Base-by-base conservation (phyloP, 78 protist genomes). In the Speleostelium caveatum region DNA sequence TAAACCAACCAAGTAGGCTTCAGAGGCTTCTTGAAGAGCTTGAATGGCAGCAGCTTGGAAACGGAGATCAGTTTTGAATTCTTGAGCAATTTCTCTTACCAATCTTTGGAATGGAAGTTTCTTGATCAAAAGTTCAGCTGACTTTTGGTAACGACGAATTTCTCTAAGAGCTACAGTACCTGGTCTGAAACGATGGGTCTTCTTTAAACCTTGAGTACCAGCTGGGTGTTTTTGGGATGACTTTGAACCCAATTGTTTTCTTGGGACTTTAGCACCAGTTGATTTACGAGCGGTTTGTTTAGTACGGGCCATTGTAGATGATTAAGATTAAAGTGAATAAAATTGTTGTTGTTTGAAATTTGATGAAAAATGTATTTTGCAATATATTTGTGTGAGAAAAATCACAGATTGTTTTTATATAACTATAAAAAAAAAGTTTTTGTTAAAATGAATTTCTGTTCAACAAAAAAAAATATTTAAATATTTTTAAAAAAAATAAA, bases 11-110 rank as follows among this genome's bases (percentile, higher is more conserved):
- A 98, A 78, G 96, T 96, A 97, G 7, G 96, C 88, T 87, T 98
- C 99, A 14, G 98, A 78, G 49, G 98, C 98, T 69, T 96, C 98
- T 75, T 98, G 99, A 33, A 98, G 96, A 7, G 99, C 99, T 59
- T 59, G 83, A 58, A 98, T 65, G 58, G 99, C 99, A 32, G 94
- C 73, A 21, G 95, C 61, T 92, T 95, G 98, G 96, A 95, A 97
- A 49, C 98, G 95, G 33, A 96, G 93, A 42, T 96, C 97, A 32
- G 95, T 93, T 72, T 96, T 95, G 97, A 83, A 96, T 62, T 94
- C 94, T 73, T 83, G 92, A 0, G 94, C 87, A 45, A 90, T 86
- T 75, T 94, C 95, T 35, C 96, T 61, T 2, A 95, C 97, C 35
- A 95, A 80, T 22, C 97, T 75, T 63, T 85, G 92, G 92, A 95